These are phyloP conservation scores for Aspergillus tanneri DNA, from an alignment of 2,329 filamentous ascomycete genomes.

Conservation along the genomic window DNA sequence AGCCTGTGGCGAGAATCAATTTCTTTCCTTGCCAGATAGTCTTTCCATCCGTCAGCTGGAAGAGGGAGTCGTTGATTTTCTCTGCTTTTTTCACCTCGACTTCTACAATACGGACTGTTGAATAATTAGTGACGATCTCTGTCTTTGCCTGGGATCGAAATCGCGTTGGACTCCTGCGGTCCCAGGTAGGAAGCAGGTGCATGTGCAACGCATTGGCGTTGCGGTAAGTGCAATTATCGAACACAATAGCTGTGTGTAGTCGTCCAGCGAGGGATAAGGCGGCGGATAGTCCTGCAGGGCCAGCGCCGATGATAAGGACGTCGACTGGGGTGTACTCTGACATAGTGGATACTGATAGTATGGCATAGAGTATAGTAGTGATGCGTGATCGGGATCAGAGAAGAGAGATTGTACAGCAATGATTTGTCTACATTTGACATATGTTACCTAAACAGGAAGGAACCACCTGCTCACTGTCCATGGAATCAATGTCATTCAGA, in stretches of 20 bases:
- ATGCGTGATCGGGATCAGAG: too few species aligned
- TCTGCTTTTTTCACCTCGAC: background rate
- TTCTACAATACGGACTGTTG: background rate
- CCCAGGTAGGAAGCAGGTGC: conserved; percentile 45
- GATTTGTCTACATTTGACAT: too few species aligned
- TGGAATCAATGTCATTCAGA: too few species aligned
- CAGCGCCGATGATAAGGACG: conserved; percentile 43
- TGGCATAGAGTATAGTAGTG: too few species aligned
- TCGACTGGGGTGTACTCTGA: conserved; percentile 6
- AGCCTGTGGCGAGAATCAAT: conserved; percentile 56
- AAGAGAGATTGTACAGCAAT: too few species aligned
- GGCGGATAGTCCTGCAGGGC: conserved; percentile 48
- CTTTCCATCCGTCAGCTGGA: conserved; percentile 41
- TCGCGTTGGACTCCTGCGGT: conserved; percentile 33
- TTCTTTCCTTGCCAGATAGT: conserved; percentile 53
- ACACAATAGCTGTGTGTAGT: conserved; percentile 43
- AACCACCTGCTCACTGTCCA: too few species aligned
- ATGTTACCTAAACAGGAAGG: too few species aligned
- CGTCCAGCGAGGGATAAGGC: conserved; percentile 42
- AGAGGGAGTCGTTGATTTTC: background rate
- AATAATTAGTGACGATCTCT: conserved; percentile 1
- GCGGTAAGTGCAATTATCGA: conserved; percentile 45
- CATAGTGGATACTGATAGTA: too few species aligned
- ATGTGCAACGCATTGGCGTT: conserved; percentile 46
- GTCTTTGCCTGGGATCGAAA: conserved; percentile 16